These are phyloP conservation scores for Viscum album DNA, from an alignment of 177 flowering plant species.

Conservation along the genomic window DNA sequence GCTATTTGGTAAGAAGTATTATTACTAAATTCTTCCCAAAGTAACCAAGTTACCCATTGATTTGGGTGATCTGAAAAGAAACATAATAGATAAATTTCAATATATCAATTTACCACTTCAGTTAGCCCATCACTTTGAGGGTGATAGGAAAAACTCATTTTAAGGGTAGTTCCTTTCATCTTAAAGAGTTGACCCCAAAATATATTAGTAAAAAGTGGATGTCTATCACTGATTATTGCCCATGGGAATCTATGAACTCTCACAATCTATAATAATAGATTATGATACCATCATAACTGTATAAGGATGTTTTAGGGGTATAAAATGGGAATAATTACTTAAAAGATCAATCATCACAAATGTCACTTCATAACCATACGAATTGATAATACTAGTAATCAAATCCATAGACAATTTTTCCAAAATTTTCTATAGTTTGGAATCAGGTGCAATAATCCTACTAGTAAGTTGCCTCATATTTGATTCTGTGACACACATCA, in stretches of 20 bases:
- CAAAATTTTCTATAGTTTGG: not conserved
- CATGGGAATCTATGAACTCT: not conserved
- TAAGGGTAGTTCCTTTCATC: not conserved
- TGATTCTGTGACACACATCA: not conserved
- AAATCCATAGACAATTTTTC: not conserved
- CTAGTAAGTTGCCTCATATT: not conserved
- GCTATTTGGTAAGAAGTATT: not conserved
- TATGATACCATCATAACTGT: not conserved
- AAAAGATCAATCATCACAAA: not conserved
- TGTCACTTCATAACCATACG: not conserved
- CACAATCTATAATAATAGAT: not conserved
- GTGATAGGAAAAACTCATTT: not conserved
- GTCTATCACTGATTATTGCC: not conserved
- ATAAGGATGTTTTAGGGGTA: conserved; percentile 1
- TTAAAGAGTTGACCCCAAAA: not conserved
- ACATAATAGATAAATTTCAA: not conserved
- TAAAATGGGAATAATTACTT: not conserved
- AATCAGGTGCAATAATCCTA: not conserved
- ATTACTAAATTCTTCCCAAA: conserved; percentile 1
- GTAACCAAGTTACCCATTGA: not conserved
- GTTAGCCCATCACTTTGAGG: conserved; percentile 2
- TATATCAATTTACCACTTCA: not conserved
- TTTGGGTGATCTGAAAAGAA: not conserved
- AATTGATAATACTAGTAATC: not conserved
- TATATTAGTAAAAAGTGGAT: not conserved